These are phyloP conservation scores for Rhodotorula sp. DNA, from an alignment of 1,284 basidiomycete genomes.

Conservation along the genomic window DNA sequence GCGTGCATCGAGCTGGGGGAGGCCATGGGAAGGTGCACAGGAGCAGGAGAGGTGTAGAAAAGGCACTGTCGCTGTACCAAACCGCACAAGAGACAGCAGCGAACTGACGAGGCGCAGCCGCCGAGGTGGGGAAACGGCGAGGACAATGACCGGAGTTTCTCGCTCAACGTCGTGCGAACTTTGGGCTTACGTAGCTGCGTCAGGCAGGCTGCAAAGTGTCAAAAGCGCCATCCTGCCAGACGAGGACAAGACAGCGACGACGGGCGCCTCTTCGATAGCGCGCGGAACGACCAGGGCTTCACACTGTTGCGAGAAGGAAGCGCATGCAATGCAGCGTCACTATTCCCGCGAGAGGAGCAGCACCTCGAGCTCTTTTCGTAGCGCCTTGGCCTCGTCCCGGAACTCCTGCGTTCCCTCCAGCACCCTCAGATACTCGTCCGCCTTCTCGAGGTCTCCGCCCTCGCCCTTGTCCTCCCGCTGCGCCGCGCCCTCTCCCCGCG, in stretches of 20 bases:
- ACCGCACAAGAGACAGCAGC: too few species aligned
- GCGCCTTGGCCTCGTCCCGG: conserved; percentile 34
- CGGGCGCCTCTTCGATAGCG: neutral
- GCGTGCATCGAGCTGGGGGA: conserved; percentile 21
- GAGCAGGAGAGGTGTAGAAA: neutral
- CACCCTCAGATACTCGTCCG: conserved; percentile 34
- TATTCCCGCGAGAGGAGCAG: conserved; percentile 32
- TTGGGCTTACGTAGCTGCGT: too few species aligned
- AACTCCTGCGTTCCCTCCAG: conserved; percentile 29
- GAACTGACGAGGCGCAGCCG: too few species aligned
- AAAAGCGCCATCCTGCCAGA: too few species aligned
- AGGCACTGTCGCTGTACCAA: too few species aligned
- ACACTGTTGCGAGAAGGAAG: neutral
- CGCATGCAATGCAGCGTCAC: neutral
- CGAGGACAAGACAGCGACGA: too few species aligned
- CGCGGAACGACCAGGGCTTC: neutral
- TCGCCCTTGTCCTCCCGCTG: neutral
- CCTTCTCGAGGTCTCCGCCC: conserved; percentile 36
- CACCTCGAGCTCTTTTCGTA: conserved; percentile 33
- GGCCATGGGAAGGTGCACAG: neutral
- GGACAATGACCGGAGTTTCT: too few species aligned
- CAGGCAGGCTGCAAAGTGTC: too few species aligned
- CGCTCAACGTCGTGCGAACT: too few species aligned
- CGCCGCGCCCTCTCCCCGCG: conserved; percentile 14
- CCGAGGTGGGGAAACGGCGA: too few species aligned